Base-by-base conservation (phyloP, 2,329 filamentous ascomycete genomes). In the Pseudopithomyces maydicus region DNA sequence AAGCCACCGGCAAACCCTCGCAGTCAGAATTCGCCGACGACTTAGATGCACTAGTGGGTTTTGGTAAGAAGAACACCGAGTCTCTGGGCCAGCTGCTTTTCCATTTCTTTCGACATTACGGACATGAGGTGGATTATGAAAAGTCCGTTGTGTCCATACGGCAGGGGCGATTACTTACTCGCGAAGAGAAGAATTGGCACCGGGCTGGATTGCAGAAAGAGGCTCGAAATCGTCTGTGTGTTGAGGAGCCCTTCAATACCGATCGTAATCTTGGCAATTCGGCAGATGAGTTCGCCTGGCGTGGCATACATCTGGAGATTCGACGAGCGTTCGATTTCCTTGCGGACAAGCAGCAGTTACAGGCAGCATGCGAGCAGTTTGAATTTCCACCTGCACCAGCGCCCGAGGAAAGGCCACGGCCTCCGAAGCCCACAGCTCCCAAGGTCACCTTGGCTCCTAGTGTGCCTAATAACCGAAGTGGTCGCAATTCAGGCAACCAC, bases 161-260 rank as follows among this genome's bases (percentile, higher is more conserved):
- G 20, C 84, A 90, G 66, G 95, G 94, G 11, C 89, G 85, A 67
- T 78, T 93, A 54, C 79, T 96, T 54, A 88, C 88, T 8, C 94
- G 97, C 74, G 84, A 86, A 60, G 91, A 92, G 55, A 98, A 98
- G 80, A 88, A 88, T 23, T 98, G 95, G 95, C 87, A 93, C 69
- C 82, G 90, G 49, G 82, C 69, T 44, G 76, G 78, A 54, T 74
- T 77, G 22, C 70, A 73, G 42, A 81, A 81, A 67, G 80, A 82
- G 56, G 79, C 78, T 15, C 73, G 77, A 69, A 95, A 96, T 69
- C 87, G 90, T 61, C 83, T 99, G 32, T 97, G 94, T 73, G 91
- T 99, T 11, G 95, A 99, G 73, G 95, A 99, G 74, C 95, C 95
- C 0, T 99, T 99, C 81, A 99, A 97, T 69, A 89, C 84, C 3